A percentile compares a stretch with the other conserved stretches of the same genome.
Evolutionary conservation across 192 early-diverging fungal species (phyloP).

Genomic region (Backusella tuberculispora): DNA sequence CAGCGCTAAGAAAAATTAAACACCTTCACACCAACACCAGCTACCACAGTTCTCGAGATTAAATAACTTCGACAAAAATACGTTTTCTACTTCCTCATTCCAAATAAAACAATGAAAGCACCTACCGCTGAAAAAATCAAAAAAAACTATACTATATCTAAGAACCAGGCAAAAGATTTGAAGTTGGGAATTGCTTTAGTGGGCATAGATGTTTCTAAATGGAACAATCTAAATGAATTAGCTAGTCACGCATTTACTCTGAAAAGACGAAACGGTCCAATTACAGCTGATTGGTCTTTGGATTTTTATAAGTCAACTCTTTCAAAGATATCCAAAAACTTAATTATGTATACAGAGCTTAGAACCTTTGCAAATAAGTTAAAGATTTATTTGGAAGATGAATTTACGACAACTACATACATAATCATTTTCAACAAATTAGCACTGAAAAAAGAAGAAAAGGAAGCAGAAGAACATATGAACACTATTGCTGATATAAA

Average conservation of each 20-base stretch:
- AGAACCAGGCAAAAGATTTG: neutral
- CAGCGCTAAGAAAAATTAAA: too few relatives aligned
- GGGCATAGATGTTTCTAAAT: neutral
- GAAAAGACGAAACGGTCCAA: neutral
- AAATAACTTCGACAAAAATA: too few relatives aligned
- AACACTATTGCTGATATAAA: neutral
- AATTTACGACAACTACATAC: too few relatives aligned
- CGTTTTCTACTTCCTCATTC: too few relatives aligned
- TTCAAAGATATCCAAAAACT: neutral
- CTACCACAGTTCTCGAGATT: too few relatives aligned
- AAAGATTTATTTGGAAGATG: too few relatives aligned
- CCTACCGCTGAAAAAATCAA: too few relatives aligned
- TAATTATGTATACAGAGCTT: neutral
- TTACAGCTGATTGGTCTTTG: neutral
- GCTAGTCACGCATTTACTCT: neutral
- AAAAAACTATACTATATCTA: too few relatives aligned
- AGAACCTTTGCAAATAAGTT: neutral
- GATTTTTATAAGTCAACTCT: neutral
- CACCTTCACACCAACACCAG: too few relatives aligned
- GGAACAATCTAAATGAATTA: neutral
- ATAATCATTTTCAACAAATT: too few relatives aligned
- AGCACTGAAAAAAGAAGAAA: neutral
- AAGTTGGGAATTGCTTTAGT: neutral
- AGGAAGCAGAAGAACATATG: neutral
- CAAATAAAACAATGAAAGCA: too few relatives aligned